phyloP scores from a whole-genome alignment of 495 filamentous ascomycete species.

The Lepraria neglecta region DNA sequence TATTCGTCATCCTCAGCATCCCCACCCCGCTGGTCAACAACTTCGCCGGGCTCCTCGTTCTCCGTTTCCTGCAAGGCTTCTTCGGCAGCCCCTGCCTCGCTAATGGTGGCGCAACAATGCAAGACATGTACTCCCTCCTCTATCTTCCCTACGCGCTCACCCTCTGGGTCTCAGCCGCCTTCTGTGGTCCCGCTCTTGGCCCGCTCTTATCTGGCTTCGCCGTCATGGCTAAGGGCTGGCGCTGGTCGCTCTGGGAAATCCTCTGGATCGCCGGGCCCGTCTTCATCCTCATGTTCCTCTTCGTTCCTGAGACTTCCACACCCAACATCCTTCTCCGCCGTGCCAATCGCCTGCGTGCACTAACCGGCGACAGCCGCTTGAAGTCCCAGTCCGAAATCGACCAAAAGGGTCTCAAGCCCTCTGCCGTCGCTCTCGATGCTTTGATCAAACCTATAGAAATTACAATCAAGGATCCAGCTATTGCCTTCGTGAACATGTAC shows the following conservation, averaged over 20 bases:
- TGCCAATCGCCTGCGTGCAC: slow-evolving; percentile 46
- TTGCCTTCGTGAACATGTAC: slow-evolving; percentile 56
- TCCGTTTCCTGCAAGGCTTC: slow-evolving; percentile 50
- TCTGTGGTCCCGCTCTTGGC: slow-evolving; percentile 48
- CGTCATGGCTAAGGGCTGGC: slow-evolving; percentile 53
- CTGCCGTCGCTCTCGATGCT: slow-evolving; percentile 48
- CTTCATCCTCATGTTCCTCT: slow-evolving; percentile 45
- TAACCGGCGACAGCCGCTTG: slow-evolving; percentile 39
- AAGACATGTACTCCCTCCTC: slow-evolving; percentile 49
- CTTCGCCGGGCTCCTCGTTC: slow-evolving; percentile 47
- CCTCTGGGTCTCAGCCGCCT: slow-evolving; percentile 46
- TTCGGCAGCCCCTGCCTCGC: slow-evolving; percentile 48
- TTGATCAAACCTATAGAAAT: slow-evolving; percentile 57
- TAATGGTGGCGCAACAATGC: slow-evolving; percentile 49
- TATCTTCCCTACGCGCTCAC: slow-evolving; percentile 50
- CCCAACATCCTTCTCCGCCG: slow-evolving; percentile 53
- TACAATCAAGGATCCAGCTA: slow-evolving; percentile 51
- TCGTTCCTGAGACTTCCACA: slow-evolving; percentile 52
- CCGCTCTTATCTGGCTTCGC: slow-evolving; percentile 59
- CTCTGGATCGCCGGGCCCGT: slow-evolving; percentile 43
- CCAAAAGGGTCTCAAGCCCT: slow-evolving; percentile 43
- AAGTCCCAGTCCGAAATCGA: slow-evolving; percentile 47
- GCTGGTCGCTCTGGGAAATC: slow-evolving; percentile 49
- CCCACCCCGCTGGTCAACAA: slow-evolving; percentile 42
- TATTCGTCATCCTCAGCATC: slow-evolving; percentile 50